Percentiles rank a stretch among this genome's conserved stretches.
Conservation (phyloP, 306 rosid species). For the Castanospermum australe region DNA sequence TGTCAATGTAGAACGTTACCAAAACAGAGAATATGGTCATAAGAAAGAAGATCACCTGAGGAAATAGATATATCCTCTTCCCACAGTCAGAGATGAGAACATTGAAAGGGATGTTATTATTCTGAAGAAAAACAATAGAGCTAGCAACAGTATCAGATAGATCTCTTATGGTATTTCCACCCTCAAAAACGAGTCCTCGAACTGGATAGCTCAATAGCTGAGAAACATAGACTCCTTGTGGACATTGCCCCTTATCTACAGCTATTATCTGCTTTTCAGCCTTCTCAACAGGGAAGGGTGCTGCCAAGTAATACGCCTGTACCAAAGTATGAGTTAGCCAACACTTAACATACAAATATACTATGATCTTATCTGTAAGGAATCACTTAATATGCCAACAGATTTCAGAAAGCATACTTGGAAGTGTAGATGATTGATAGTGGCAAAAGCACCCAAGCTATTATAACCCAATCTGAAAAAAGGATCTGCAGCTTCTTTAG, state of each 20-base stretch:
- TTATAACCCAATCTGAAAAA: constrained; percentile 78
- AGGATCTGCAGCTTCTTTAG: constrained; percentile 56
- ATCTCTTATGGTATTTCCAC: constrained; percentile 49
- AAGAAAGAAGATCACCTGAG: constrained; percentile 25
- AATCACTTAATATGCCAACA: neutral
- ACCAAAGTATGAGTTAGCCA: neutral
- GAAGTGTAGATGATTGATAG: constrained; percentile 87
- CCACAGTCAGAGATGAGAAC: constrained; percentile 74
- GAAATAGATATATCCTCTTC: constrained; percentile 43
- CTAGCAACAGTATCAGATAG: constrained; percentile 56
- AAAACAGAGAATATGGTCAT: neutral
- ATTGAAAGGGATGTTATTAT: constrained; percentile 68
- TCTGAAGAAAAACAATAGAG: constrained; percentile 70
- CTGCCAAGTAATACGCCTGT: constrained; percentile 72
- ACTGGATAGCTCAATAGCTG: constrained; percentile 64
- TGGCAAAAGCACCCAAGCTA: constrained; percentile 83
- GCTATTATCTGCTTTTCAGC: constrained; percentile 51
- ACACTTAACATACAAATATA: neutral
- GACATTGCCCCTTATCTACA: neutral
- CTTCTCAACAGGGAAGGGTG: constrained; percentile 70
- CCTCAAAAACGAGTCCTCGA: constrained; percentile 68
- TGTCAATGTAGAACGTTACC: neutral
- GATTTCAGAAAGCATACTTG: constrained; percentile 42
- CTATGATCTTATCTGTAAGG: neutral
- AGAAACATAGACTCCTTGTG: constrained; percentile 48